Percentiles rank a stretch among this genome's conserved stretches.
Conservation (phyloP, 139 green algal genomes). For the Nannochloris sp. region DNA sequence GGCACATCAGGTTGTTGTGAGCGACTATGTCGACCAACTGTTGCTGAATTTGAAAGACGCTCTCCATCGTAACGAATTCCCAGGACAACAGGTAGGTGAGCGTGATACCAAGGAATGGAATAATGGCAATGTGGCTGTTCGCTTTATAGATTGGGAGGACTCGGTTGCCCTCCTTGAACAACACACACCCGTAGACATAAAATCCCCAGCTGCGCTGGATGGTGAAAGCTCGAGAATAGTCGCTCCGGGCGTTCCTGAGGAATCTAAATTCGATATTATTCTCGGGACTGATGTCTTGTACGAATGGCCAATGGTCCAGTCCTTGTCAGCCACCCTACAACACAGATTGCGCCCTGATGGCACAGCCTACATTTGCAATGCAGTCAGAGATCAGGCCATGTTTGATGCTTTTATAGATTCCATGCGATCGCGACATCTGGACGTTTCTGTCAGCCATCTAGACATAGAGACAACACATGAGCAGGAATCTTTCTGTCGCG, state of each 20-base stretch:
- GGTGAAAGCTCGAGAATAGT: neutral
- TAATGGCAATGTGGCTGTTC: constrained; percentile 40
- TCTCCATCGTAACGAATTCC: constrained; percentile 3
- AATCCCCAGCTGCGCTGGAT: neutral
- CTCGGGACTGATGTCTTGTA: constrained; percentile 73
- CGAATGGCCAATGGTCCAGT: constrained; percentile 33
- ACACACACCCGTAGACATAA: neutral
- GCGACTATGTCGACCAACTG: constrained; percentile 54
- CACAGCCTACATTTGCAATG: constrained; percentile 44
- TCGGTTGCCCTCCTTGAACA: neutral
- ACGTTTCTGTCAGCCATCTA: constrained; percentile 4
- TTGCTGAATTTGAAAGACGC: constrained; percentile 51
- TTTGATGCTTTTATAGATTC: constrained; percentile 40
- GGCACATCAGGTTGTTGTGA: constrained; percentile 49
- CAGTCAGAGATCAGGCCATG: constrained; percentile 46
- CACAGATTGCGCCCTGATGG: constrained; percentile 42
- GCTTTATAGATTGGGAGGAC: constrained; percentile 50
- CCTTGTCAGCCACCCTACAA: constrained; percentile 47
- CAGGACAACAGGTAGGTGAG: neutral
- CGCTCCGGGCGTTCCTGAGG: constrained; percentile 18
- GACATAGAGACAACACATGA: constrained; percentile 20
- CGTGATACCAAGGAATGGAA: constrained; percentile 29
- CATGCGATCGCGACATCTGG: constrained; percentile 7
- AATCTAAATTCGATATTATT: constrained; percentile 46
- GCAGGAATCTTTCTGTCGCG: constrained; percentile 25